These are phyloP conservation scores for Hemisphaericaspora xylanilytica DNA, from an alignment of 1,139 yeast genomes.

Conservation along the genomic window DNA sequence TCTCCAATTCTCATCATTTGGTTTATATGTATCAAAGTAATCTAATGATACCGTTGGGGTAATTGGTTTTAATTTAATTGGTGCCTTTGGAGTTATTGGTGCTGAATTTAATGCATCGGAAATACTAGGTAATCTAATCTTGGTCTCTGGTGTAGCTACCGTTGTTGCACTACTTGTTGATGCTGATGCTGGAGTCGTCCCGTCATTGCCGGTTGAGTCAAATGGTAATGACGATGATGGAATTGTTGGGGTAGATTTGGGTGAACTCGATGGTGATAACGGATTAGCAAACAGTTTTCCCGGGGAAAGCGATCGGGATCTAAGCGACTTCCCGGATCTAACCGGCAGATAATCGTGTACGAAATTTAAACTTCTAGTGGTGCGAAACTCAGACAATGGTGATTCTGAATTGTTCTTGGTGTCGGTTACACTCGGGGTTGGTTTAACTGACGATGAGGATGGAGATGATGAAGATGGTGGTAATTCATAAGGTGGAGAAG, in stretches of 20 bases:
- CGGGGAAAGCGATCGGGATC: conserved; percentile 40
- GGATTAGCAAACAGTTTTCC: conserved; percentile 27
- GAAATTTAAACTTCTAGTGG: no score
- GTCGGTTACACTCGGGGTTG: background rate
- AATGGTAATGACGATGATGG: conserved; percentile 8
- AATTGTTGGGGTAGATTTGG: conserved; percentile 23
- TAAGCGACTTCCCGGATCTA: conserved; percentile 8
- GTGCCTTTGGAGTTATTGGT: conserved; percentile 25
- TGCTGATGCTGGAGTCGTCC: no score
- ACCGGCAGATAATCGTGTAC: no score
- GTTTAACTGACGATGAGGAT: background rate
- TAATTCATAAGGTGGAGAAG: conserved; percentile 36
- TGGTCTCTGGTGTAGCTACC: background rate
- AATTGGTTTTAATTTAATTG: conserved; percentile 31
- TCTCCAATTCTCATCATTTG: conserved; percentile 49
- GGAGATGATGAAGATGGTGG: conserved; percentile 42
- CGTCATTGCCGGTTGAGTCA: background rate
- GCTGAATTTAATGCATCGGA: conserved; percentile 34
- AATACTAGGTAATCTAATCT: conserved; percentile 39
- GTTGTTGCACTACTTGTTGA: no score
- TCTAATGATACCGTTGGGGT: conserved; percentile 47
- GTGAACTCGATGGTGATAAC: conserved; percentile 31
- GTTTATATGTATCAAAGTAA: conserved; percentile 48
- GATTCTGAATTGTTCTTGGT: conserved; percentile 1
- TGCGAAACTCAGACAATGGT: background rate